Evolutionary conservation across 768 basidiomycete genomes (phyloP).

Genomic region (Lentinula edodes): DNA sequence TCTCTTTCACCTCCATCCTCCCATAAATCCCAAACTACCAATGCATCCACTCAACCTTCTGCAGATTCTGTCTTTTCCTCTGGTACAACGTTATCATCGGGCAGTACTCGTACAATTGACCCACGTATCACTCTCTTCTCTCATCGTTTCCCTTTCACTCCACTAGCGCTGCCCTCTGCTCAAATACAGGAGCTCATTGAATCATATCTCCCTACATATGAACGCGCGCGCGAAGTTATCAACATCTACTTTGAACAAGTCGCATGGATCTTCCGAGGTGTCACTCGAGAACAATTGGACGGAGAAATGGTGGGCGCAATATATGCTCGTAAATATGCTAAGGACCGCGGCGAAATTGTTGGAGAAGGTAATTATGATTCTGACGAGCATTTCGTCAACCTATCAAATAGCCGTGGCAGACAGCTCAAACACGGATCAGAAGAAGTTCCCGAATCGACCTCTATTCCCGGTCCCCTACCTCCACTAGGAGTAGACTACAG

Average conservation of each 20-base stretch:
- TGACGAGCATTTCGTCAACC: constrained; percentile 1
- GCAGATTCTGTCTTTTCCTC: not conserved
- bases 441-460: not conserved
- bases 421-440: not conserved
- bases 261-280: constrained; percentile 47
- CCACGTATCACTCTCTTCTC: constrained; percentile 32
- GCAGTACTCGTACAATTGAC: not conserved
- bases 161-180: constrained; percentile 37
- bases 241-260: constrained; percentile 43
- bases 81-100: not conserved
- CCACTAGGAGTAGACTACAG: constrained; percentile 29
- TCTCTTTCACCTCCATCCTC: constrained; percentile 3
- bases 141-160: constrained; percentile 59
- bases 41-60: not conserved
- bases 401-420: not conserved
- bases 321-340: constrained; percentile 21
- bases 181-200: constrained; percentile 47
- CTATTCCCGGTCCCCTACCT: constrained; percentile 8
- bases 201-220: constrained; percentile 47
- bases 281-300: constrained; percentile 39
- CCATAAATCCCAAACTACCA: not conserved
- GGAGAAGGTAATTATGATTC: constrained; percentile 16
- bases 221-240: constrained; percentile 39
- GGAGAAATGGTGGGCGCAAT: constrained; percentile 36
- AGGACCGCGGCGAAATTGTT: constrained; percentile 11